A percentile compares a stretch with the other conserved stretches of the same genome.
These are phyloP conservation scores for Fusarium avenaceum DNA, from an alignment of 2,329 filamentous ascomycete genomes.

Conservation along the genomic window DNA sequence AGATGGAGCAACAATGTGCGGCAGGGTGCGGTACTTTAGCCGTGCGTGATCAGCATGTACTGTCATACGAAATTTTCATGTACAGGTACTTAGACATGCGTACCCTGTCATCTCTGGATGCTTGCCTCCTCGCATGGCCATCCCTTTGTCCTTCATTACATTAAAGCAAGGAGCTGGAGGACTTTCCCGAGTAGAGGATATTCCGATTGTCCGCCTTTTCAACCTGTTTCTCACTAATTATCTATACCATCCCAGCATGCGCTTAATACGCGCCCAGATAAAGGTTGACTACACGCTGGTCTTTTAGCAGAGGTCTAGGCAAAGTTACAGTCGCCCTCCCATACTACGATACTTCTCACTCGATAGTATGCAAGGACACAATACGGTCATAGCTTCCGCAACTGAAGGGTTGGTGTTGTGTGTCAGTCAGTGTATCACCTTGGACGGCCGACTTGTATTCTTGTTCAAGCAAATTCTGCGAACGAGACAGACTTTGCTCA, in stretches of 20 bases:
- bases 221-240: slow-evolving; percentile 8
- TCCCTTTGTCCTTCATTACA: slow-evolving; percentile 24
- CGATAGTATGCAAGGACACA: slow-evolving; percentile 39
- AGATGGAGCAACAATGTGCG: slow-evolving; percentile 35
- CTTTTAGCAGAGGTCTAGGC: slow-evolving; percentile 16
- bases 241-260: slow-evolving; percentile 4
- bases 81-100: slow-evolving; percentile 51
- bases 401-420: slow-evolving; percentile 30
- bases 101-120: slow-evolving; percentile 43
- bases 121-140: slow-evolving; percentile 28
- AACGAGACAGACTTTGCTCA: slow-evolving; percentile 29
- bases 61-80: slow-evolving; percentile 53
- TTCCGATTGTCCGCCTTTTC: slow-evolving; percentile 28
- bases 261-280: slow-evolving; percentile 9
- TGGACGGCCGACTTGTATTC: slow-evolving; percentile 22
- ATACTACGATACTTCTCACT: slow-evolving; percentile 20
- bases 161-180: neutral
- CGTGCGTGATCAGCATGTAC: slow-evolving; percentile 54
- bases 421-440: slow-evolving; percentile 42
- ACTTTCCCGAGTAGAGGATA: slow-evolving; percentile 17
- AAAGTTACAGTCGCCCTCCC: slow-evolving; percentile 14
- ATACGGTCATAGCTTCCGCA: slow-evolving; percentile 38
- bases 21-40: slow-evolving; percentile 52
- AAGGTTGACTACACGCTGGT: slow-evolving; percentile 21
- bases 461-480: slow-evolving; percentile 13